Evolutionary conservation across 768 basidiomycete genomes (phyloP).

Genomic region (Hirschioporus abietinus): DNA sequence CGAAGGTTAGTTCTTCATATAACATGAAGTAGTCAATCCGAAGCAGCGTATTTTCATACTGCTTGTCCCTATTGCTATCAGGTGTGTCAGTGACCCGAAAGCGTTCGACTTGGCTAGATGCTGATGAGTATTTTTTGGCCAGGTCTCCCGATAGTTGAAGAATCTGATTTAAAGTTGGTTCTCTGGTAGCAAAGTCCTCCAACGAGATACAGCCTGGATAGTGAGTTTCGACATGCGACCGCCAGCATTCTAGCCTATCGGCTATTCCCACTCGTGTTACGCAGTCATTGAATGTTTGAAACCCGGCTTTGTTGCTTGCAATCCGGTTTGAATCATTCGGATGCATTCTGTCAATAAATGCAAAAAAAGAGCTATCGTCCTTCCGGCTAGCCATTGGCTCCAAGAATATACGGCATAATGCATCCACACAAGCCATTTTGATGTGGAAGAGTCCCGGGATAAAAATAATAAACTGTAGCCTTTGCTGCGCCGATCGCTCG

Average conservation of each 20-base stretch:
- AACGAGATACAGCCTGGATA: background rate
- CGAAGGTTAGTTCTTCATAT: slow-evolving; percentile 33
- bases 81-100: slow-evolving; percentile 4
- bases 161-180: slow-evolving; percentile 22
- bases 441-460: slow-evolving; percentile 30
- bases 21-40: slow-evolving; percentile 30
- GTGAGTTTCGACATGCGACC: slow-evolving; percentile 15
- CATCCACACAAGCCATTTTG: slow-evolving; percentile 28
- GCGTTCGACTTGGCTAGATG: slow-evolving; percentile 16
- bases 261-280: slow-evolving; percentile 26
- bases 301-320: slow-evolving; percentile 25
- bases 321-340: slow-evolving; percentile 29
- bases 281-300: slow-evolving; percentile 30
- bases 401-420: slow-evolving; percentile 16
- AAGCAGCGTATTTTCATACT: slow-evolving; percentile 29
- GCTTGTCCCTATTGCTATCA: slow-evolving; percentile 20
- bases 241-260: slow-evolving; percentile 26
- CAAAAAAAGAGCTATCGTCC: slow-evolving; percentile 8
- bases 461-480: slow-evolving; percentile 29
- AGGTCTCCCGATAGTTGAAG: slow-evolving; percentile 18
- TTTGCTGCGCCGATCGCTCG: slow-evolving; percentile 24
- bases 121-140: slow-evolving; percentile 17
- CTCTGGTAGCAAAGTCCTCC: background rate
- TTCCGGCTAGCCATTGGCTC: slow-evolving; percentile 4
- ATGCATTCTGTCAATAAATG: slow-evolving; percentile 11